phyloP scores from a whole-genome alignment of 2,329 filamentous ascomycete genomes.

The Teratosphaeria viscida region DNA sequence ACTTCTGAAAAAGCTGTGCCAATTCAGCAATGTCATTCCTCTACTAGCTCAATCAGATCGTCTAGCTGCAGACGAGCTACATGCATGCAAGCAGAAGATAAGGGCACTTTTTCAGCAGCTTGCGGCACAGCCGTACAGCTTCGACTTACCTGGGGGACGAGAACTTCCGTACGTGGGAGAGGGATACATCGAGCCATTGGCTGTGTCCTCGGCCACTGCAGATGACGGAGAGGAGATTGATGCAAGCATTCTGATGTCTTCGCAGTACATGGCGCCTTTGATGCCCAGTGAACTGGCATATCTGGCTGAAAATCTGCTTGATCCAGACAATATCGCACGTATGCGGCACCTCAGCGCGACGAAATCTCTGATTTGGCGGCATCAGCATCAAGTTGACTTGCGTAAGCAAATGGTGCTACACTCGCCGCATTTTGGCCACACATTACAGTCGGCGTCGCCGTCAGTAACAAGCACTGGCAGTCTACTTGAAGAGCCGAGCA shows the following conservation, averaged over 20 bases:
- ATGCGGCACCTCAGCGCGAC: slow-evolving; percentile 72
- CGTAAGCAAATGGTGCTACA: slow-evolving; percentile 16
- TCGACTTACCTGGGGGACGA: neutral
- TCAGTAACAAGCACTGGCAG: slow-evolving; percentile 16
- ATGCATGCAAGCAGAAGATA: slow-evolving; percentile 3
- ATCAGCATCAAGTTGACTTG: slow-evolving; percentile 14
- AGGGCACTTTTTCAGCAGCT: slow-evolving; percentile 4
- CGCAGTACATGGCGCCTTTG: slow-evolving; percentile 77
- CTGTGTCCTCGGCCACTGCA: slow-evolving; percentile 63
- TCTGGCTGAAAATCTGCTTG: slow-evolving; percentile 66
- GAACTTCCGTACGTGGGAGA: neutral
- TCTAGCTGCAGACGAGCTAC: slow-evolving; percentile 14
- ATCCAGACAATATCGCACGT: slow-evolving; percentile 66
- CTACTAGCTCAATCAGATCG: slow-evolving; percentile 69
- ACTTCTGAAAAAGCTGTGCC: slow-evolving; percentile 40
- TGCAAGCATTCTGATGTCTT: slow-evolving; percentile 83
- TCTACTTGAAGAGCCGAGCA: slow-evolving; percentile 18
- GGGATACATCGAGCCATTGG: slow-evolving; percentile 43
- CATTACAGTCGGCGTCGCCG: slow-evolving; percentile 8
- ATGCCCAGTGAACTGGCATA: slow-evolving; percentile 60
- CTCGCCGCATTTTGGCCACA: slow-evolving; percentile 13
- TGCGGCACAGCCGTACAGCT: slow-evolving; percentile 6
- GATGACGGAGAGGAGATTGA: slow-evolving; percentile 78
- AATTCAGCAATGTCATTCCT: slow-evolving; percentile 75
- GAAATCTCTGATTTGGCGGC: slow-evolving; percentile 66